Evolutionary conservation across 805 yeast species (phyloP), one percentile per base, ranked within the genome.

Genomic region (Spathaspora sp.): DNA sequence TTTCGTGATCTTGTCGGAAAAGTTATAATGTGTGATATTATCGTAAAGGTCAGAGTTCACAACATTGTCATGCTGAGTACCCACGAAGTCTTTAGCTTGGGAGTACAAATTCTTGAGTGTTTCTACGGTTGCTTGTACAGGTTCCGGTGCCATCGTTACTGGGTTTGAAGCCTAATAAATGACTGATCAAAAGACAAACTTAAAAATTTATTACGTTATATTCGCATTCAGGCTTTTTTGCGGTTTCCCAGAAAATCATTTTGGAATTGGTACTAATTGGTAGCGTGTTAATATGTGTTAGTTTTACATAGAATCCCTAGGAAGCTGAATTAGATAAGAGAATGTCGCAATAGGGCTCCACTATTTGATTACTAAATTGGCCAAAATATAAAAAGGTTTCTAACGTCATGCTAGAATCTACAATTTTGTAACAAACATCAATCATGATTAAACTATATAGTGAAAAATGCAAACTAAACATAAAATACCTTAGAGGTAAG

Each of bases 61-160:
- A 7, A 69, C 40, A 28, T 60, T 62, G 14, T 63, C 67, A 44
- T 60, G 64, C 49, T 60, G 70, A 2, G 57, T 42, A 29, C 53
- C 47, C 16, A 69, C 46, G 44, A 65, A 62, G 28, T 60, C 61
- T 6, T 61, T 38, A 0, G 69, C 54, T 7, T 49, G 46, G 28
- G 53, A 53, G 54, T 65, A 69, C 18, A 59, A 55, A 11, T 57
- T 48, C 45, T 57, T 59, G 26, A 72, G 55, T 5, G 70, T 60
- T 28, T 57, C 65, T 7, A 71, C 44, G 0, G 77, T 69, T 14
- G 74, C 76, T 52, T 61, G 69, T 5, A 73, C 77, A 4, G 78
- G 77, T 58, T 73, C 78, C 1, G 77, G 77, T n/a, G 71, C 78
- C 78, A 73, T 73, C 12, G 44, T 42, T 19, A 23, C 26, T 42